Base-by-base conservation (phyloP, 306 rosid species). In the Aeschynomene evenia region DNA sequence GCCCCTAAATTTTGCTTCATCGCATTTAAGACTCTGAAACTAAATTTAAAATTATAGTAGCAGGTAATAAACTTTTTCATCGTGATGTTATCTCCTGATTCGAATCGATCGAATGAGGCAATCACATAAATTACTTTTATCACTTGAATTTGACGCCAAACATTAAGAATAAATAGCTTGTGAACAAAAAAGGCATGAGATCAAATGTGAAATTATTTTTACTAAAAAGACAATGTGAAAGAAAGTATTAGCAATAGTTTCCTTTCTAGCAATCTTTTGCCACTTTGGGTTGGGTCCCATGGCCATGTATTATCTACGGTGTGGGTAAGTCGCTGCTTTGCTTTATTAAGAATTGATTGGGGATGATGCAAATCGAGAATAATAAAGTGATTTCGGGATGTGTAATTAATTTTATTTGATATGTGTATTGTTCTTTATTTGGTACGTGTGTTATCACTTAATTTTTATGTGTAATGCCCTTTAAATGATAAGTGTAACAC, bases 221-320 rank as follows among this genome's bases (percentile, higher is more conserved):
- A 21, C 28, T 5, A 33, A 58, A 58, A 11, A 7, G 4, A 10
- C 2, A 22, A 1, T 9, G 42, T 68, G 26, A 23, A 14, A 13
- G 26, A 23, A 14, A 13, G 14, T 5, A 6, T 7, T 46, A 40
- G 11, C 49, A 22, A 2, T 49, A 23, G 63, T n/a, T 50, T 15
- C n/a, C 29, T 61, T 33, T 62, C 11, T 15, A 11, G 10, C 10
- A 70, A 21, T 43, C 18, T 43, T n/a, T 43, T 5, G 14, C 4
- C 49, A 3, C 49, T 43, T 43, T 52, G 54, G 62, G 63, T 51
- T 43, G 24, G 63, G 69, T 63, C 37, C 55, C n/a, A n/a, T n/a
- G n/a, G n/a, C 71, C 77, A 16, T 16, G 7, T 51, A 36, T 46
- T 29, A 5, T 59, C 22, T 58, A 19, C 39, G 63, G 29, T 26